Base-by-base conservation (phyloP, 495 filamentous ascomycete genomes). In the Neurospora sp. region DNA sequence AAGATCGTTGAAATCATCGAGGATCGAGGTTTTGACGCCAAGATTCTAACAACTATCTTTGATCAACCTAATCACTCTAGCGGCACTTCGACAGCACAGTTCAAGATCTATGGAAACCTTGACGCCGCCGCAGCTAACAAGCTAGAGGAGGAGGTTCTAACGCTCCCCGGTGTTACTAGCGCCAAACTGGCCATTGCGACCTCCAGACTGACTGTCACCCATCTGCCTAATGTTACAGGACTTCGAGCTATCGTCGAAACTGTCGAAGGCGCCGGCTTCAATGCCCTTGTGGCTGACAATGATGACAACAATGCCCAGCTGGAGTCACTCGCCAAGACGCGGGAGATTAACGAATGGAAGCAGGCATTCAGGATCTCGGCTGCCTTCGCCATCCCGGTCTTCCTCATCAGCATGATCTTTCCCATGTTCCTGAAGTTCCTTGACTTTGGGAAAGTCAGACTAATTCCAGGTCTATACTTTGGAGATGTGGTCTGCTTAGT, bases 241-340 rank as follows among this genome's bases (percentile, higher is more conserved):
- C 85, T 99, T 39, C 91, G 96, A 36, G 87, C 88, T 13, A 84
- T 98, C 45, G 94, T 98, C 24, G 93, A 93, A 73, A 84, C 90
- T 11, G 89, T 97, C 69, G 96, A 99, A 82, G 86, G 84, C 28
- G 82, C 87, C 9, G 93, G 93, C 5, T 93, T 92, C 81, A 97
- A 98, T 78, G 96, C 95, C 10, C 84, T 99, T 7, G 85, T 97
- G 34, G 90, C 95, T 3, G 94, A 98, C 76, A 90, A 90, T 54
- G 93, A 98, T 73, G 96, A 99, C 79, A 98, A 94, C 78, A 97
- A 97, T 80, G 95, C 96, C 5, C 96, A 99, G 79, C 87, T 99
- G 2, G 93, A 99, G 79, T 98, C 95, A 1, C 85, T 99, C 4
- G 90, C 96, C 11, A 99, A 99, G 81, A 98, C 95, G 0, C 94